Evolutionary conservation across 768 basidiomycete species (phyloP), one percentile per base, ranked within the genome.

Genomic region (Mycena kentingensis): DNA sequence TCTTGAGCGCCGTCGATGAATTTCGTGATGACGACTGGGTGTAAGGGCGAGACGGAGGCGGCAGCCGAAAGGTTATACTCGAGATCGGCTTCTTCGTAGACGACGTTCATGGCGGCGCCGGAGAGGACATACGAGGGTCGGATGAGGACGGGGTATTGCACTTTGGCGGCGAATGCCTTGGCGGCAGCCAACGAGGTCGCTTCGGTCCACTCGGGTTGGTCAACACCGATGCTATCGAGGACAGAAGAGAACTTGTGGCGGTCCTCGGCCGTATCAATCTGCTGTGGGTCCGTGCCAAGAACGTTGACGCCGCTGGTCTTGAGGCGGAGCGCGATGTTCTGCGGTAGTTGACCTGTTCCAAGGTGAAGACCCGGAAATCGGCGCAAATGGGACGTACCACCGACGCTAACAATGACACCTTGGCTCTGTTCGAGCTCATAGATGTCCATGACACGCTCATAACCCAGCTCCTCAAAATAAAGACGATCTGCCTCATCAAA

Each of bases 401-500:
- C 97, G 26, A 99, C 95, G 63, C 90, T 93, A 67, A 99, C 96
- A 58, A 99, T 83, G 44, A 96, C 93, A 66, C 97, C 97, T 47
- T 89, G 83, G 1, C 97, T 88, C 28, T 83, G 80, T 67, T 99
- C 97, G 54, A 98, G 73, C 69, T 99, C 97, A 64, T 98, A 99
- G 63, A 99, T 98, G 70, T 99, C 97, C 96, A 99, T 98, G 57
- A 99, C 95, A 35, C 96, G 85, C 72, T 99, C 97, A 73, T 82
- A 98, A 44, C 96, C 93, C 52, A 99, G 83, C 68, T 98, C 96
- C 69, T 99, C 97, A 67, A 99, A 99, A 77, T 99, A 99, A 41
- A 99, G 75, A 52, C 97, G 78, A 64, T 98, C 97, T n/a, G 97
- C 97, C 74, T 99, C 97, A 65, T 99, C 97, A 70, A 95, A 99